A percentile compares a stretch with the other conserved stretches of the same genome.
Evolutionary conservation across 1,284 basidiomycete species (phyloP).

Genomic region (Taiwanofungus camphoratus): DNA sequence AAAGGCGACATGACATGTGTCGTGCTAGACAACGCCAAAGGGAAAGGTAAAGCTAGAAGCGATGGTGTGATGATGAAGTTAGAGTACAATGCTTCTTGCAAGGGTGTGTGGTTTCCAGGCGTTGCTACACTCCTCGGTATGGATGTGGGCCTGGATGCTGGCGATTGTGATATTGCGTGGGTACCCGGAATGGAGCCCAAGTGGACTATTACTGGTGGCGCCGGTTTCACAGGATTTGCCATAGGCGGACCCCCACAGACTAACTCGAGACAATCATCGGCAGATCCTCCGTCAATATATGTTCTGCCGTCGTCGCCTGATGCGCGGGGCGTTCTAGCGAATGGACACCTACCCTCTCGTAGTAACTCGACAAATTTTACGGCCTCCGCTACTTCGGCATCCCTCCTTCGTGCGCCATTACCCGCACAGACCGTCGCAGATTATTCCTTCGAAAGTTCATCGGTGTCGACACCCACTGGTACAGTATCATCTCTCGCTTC

Average conservation of each 20-base stretch:
- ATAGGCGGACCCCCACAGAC: slow-evolving; percentile 30
- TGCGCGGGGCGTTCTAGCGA: slow-evolving; percentile 12
- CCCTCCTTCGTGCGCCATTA: slow-evolving; percentile 65
- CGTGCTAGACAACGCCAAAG: slow-evolving; percentile 41
- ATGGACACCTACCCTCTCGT: slow-evolving; percentile 25
- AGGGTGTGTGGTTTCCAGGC: slow-evolving; percentile 72
- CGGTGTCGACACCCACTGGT: slow-evolving; percentile 43
- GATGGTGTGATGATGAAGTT: slow-evolving; percentile 65
- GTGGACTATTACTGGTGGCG: slow-evolving; percentile 59
- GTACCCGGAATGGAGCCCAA: slow-evolving; percentile 39
- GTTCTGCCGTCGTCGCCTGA: slow-evolving; percentile 44
- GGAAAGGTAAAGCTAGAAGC: slow-evolving; percentile 16
- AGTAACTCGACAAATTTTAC: slow-evolving; percentile 38
- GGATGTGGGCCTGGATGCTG: slow-evolving; percentile 63
- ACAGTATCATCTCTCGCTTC: slow-evolving; percentile 54
- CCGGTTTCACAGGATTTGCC: slow-evolving; percentile 66
- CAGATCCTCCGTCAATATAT: slow-evolving; percentile 17
- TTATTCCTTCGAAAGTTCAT: slow-evolving; percentile 59
- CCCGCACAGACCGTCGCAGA: slow-evolving; percentile 57
- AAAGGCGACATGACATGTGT: slow-evolving; percentile 59
- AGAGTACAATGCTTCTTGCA: slow-evolving; percentile 67
- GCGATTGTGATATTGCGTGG: slow-evolving; percentile 65
- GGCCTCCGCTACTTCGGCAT: slow-evolving; percentile 30
- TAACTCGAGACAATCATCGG: slow-evolving; percentile 13
- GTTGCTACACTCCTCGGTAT: slow-evolving; percentile 76